phyloP scores from a whole-genome alignment of 768 basidiomycete species.

The Basidioascus undulatus region DNA sequence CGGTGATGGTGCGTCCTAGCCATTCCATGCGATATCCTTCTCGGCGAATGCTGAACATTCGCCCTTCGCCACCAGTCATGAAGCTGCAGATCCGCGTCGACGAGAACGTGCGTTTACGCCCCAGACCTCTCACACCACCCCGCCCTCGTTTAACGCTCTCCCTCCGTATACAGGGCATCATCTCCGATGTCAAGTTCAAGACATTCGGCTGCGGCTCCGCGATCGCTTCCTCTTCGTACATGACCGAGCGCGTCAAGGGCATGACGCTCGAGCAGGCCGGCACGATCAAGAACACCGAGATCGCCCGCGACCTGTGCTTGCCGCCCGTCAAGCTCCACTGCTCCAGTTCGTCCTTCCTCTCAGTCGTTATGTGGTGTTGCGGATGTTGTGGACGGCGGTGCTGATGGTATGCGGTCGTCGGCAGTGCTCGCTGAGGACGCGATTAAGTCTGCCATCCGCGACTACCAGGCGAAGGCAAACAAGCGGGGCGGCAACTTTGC shows the following conservation, averaged over 20 bases:
- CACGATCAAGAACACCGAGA: constrained; percentile 95
- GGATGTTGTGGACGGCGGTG: constrained; percentile 10
- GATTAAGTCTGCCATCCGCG: constrained; percentile 89
- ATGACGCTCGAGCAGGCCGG: constrained; percentile 81
- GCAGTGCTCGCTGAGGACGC: constrained; percentile 95
- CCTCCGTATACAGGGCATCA: constrained; percentile 34
- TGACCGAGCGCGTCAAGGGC: constrained; percentile 96
- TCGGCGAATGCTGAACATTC: constrained; percentile 1
- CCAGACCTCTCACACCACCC: neutral
- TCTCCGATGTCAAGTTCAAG: constrained; percentile 98
- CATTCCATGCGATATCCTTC: neutral
- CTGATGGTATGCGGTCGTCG: neutral
- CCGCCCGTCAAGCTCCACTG: constrained; percentile 93
- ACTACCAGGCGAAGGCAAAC: constrained; percentile 68
- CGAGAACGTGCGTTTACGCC: constrained; percentile 29
- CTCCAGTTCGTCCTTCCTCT: constrained; percentile 38
- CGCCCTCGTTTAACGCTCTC: neutral
- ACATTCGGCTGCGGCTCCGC: constrained; percentile 97
- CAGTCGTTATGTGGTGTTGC: neutral
- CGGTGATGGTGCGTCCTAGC: constrained; percentile 13
- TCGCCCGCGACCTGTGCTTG: constrained; percentile 83
- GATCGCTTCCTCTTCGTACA: constrained; percentile 91
- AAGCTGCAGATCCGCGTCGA: constrained; percentile 96
- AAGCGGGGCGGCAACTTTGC: constrained; percentile 27
- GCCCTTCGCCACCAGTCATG: constrained; percentile 35